Evolutionary conservation across 352 stramenopile genomes (phyloP).

Genomic region (Saprolegnia diclina): DNA sequence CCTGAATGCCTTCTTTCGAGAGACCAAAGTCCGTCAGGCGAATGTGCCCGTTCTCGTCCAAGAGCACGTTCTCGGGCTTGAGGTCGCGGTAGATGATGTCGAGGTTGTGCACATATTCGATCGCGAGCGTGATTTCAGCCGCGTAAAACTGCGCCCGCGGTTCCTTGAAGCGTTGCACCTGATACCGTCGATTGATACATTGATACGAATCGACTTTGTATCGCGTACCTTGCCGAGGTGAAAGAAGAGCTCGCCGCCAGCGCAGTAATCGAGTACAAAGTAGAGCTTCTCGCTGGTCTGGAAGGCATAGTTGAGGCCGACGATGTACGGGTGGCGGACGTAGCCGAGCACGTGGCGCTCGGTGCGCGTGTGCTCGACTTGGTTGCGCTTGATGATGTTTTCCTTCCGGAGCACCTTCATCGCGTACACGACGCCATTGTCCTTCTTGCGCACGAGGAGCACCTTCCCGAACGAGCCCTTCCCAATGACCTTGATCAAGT

Average conservation of each 20-base stretch:
- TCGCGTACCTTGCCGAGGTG: slow-evolving; percentile 62
- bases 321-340: slow-evolving; percentile 97
- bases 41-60: slow-evolving; percentile 95
- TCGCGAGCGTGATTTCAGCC: slow-evolving; percentile 95
- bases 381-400: slow-evolving; percentile 98
- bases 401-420: slow-evolving; percentile 99
- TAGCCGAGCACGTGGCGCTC: slow-evolving; percentile 96
- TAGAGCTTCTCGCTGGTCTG: slow-evolving; percentile 96
- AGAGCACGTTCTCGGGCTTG: slow-evolving; percentile 97
- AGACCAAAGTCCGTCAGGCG: slow-evolving; percentile 98
- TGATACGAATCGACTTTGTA: neutral
- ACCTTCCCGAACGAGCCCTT: slow-evolving; percentile 96
- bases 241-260: slow-evolving; percentile 94
- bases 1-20: slow-evolving; percentile 77
- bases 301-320: slow-evolving; percentile 93
- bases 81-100: slow-evolving; percentile 96
- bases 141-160: slow-evolving; percentile 94
- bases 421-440: slow-evolving; percentile 91
- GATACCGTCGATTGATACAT: slow-evolving; percentile 20
- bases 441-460: slow-evolving; percentile 92
- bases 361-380: slow-evolving; percentile 98
- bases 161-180: slow-evolving; percentile 92
- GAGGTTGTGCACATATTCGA: slow-evolving; percentile 92
- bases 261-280: slow-evolving; percentile 98
- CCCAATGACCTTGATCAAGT: slow-evolving; percentile 96